These are phyloP conservation scores for Aspergillus avenaceus DNA, from an alignment of 495 filamentous ascomycete genomes.

Conservation along the genomic window DNA sequence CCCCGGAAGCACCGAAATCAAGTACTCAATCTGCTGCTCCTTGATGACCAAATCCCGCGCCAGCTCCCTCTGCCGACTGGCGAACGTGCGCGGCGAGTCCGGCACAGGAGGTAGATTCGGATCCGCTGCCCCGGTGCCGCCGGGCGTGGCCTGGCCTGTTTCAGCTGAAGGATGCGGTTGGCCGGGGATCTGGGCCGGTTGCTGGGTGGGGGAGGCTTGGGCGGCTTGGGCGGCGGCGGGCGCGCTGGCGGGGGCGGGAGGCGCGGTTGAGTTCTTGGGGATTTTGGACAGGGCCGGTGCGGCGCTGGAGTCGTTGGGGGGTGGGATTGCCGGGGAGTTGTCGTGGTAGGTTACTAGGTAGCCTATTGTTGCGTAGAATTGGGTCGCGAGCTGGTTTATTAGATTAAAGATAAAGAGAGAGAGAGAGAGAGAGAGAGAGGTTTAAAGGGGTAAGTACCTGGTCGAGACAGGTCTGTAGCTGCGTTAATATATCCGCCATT, in stretches of 20 bases:
- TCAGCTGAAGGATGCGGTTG: conserved; percentile 7
- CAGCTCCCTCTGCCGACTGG: conserved; percentile 69
- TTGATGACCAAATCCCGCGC: conserved; percentile 84
- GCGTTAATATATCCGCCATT: conserved; percentile 90
- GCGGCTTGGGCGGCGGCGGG: conserved; percentile 22
- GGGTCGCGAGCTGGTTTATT: conserved; percentile 80
- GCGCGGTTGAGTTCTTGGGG: conserved; percentile 36
- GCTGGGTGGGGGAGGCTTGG: conserved; percentile 27
- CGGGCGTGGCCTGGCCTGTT: neutral
- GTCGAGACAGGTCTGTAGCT: conserved; percentile 92
- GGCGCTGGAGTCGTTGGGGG: conserved; percentile 54
- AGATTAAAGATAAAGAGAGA: too few species aligned
- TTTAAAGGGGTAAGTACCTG: conserved; percentile 52
- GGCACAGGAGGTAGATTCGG: conserved; percentile 40
- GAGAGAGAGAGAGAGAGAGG: too few species aligned
- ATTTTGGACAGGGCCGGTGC: conserved; percentile 39
- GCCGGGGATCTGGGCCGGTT: conserved; percentile 19
- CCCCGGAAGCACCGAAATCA: conserved; percentile 82
- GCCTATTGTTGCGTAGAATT: conserved; percentile 82
- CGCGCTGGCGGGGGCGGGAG: conserved; percentile 38
- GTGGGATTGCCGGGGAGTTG: conserved; percentile 58
- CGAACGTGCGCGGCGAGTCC: conserved; percentile 62
- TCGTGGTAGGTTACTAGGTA: conserved; percentile 82
- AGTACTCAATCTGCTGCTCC: conserved; percentile 88
- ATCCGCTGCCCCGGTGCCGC: conserved; percentile 15